Evolutionary conservation across 2,329 filamentous ascomycete genomes (phyloP), one percentile per base, ranked within the genome.

Genomic region (Aspergillus carbonarius): DNA sequence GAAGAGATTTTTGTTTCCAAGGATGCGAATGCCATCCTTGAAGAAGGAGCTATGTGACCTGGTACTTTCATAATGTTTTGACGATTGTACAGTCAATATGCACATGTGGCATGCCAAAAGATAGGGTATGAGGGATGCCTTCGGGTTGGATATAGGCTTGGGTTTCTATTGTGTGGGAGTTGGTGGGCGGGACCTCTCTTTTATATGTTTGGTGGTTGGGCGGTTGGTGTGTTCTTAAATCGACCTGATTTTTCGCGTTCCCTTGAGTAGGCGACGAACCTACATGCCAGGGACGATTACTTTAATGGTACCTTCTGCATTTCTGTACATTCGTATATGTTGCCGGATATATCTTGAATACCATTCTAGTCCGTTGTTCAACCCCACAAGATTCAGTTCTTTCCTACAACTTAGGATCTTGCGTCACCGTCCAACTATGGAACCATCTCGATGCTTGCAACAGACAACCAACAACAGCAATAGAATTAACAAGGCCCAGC

Each of bases 1-100:
- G 77, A 80, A 64, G 79, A 81, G 61, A 78, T 81, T 51, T 78
- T 73, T 55, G 76, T 79, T 46, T 65, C 63, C 25, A 74, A 67
- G 58, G 77, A 79, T 63, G 55, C 63, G 2, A 74, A 76, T 37
- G 77, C 77, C 9, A 68, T 76, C 50, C 67, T 76, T 8, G 73
- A 75, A 52, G 76, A 76, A 44, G 71, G 68, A 4, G 66, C 63
- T 30, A 65, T 68, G 47, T 73, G 55, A 70, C 47, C 37, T 20
- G 25, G 37, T 25, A 8, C 18, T 60, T 20, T n/a, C n/a, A 15
- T 32, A n/a, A 42, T 20, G 25, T 12, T 32, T 27, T 32, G 30
- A 35, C 50, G 46, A 47, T 57, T 57, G 34, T 59, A 57, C 56
- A 60, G 47, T 54, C 40, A 55, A n/a, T 15, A 34, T 58, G 20